Evolutionary conservation across 768 basidiomycete genomes (phyloP).

Genomic region (Multifurca ochricompacta): DNA sequence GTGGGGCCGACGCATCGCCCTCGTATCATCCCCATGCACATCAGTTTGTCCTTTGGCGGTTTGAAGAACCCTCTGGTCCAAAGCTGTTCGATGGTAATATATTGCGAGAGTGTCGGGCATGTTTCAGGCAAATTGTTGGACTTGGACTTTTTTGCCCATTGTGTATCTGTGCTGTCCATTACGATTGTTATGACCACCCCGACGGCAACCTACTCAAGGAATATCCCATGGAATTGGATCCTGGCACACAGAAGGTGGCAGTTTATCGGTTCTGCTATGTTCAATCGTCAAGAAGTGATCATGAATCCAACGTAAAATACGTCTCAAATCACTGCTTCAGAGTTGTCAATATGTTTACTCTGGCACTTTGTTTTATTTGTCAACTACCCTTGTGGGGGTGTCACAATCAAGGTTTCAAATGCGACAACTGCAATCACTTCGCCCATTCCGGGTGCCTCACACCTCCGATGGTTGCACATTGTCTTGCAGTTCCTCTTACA

Average conservation of each 20-base stretch:
- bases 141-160: conserved; percentile 67
- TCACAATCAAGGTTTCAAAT: conserved; percentile 54
- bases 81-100: conserved; percentile 29
- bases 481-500: conserved; percentile 33
- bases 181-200: conserved; percentile 70
- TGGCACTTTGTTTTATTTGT: conserved; percentile 66
- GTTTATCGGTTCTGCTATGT: conserved; percentile 54
- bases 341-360: conserved; percentile 59
- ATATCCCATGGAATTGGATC: conserved; percentile 41
- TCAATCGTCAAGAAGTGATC: conserved; percentile 29
- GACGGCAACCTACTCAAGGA: conserved; percentile 52
- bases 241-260: conserved; percentile 46
- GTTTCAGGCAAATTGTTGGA: conserved; percentile 46
- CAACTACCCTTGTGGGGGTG: conserved; percentile 67
- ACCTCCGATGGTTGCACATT: conserved; percentile 28
- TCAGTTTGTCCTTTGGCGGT: conserved; percentile 67
- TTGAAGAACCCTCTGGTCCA: conserved; percentile 27
- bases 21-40: conserved; percentile 41
- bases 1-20: conserved; percentile 25
- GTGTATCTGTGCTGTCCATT: conserved; percentile 64
- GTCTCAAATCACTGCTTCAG: conserved; percentile 45
- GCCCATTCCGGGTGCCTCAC: conserved; percentile 46
- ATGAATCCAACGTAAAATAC: conserved; percentile 19
- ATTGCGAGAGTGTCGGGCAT: conserved; percentile 47
- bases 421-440: conserved; percentile 52